Percentiles rank a stretch among this genome's conserved stretches.
phyloP scores from a whole-genome alignment of 495 filamentous ascomycete genomes.

The Aspergillus kassunensis region DNA sequence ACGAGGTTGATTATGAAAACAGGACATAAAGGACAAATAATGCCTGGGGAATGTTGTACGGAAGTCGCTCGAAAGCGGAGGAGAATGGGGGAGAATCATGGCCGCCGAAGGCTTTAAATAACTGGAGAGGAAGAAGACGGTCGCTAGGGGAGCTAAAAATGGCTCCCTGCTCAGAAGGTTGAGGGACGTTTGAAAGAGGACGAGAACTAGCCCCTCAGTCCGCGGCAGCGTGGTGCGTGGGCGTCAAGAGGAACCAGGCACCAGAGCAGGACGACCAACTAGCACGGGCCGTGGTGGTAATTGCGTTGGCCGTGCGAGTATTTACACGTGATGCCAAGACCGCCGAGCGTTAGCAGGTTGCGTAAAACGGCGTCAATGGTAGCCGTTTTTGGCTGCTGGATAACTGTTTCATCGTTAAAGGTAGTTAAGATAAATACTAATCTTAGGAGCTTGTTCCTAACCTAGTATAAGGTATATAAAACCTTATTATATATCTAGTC shows the following conservation, averaged over 20 bases:
- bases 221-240: background rate
- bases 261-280: background rate
- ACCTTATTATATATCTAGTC: no score
- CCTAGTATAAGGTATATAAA: no score
- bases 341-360: background rate
- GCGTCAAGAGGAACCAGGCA: background rate
- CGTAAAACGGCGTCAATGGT: background rate
- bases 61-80: background rate
- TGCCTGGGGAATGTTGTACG: background rate
- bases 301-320: background rate
- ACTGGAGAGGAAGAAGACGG: background rate
- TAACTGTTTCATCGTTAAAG: conserved; percentile 3
- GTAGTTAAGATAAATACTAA: no score
- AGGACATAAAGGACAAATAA: background rate
- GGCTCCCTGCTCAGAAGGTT: background rate
- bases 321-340: background rate
- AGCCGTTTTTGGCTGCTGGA: conserved; percentile 4
- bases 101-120: background rate
- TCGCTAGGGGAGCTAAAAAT: background rate
- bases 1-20: background rate
- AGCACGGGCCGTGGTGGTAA: background rate
- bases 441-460: no score
- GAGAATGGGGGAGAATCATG: background rate
- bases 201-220: background rate
- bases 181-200: background rate